Conservation (phyloP, 768 basidiomycete species). For the Rhodosporidiobolus odoratus region DNA sequence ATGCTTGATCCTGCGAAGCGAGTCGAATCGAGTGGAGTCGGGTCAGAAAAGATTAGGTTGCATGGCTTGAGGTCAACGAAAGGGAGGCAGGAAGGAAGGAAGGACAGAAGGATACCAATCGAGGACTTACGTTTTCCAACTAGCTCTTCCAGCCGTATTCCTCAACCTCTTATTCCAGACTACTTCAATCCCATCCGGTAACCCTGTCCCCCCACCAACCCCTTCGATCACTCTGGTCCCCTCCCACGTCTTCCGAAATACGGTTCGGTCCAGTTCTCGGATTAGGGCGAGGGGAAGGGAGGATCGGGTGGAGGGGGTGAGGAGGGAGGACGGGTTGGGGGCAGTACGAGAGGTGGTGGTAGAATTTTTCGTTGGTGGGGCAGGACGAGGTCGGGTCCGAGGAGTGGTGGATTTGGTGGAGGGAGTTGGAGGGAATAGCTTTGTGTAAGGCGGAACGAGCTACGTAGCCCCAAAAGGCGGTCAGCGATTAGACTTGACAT, state of each 20-base stretch:
- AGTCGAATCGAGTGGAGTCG: no score
- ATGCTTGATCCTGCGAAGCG: not conserved
- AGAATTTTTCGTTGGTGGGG: not conserved
- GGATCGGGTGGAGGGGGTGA: slow-evolving; percentile 18
- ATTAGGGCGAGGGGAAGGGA: slow-evolving; percentile 21
- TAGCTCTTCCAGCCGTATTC: slow-evolving; percentile 49
- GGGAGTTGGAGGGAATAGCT: not conserved
- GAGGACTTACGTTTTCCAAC: slow-evolving; percentile 40
- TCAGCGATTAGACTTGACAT: not conserved
- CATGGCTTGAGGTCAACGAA: no score
- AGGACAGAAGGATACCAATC: not conserved
- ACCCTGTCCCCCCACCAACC: slow-evolving; percentile 10
- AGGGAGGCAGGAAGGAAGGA: not conserved
- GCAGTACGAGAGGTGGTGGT: not conserved
- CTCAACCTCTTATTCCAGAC: slow-evolving; percentile 48
- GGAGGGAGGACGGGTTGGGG: not conserved
- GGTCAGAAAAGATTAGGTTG: no score
- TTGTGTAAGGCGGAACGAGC: not conserved
- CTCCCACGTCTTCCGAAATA: slow-evolving; percentile 16
- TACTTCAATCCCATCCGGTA: slow-evolving; percentile 42
- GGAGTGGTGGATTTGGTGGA: not conserved
- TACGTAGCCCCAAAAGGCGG: not conserved
- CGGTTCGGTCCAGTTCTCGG: slow-evolving; percentile 26
- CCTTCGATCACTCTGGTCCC: no score
- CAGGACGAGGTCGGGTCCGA: not conserved